These are phyloP conservation scores for Erigeron philadelphicus DNA, from an alignment of 140 eudicot genomes.

Conservation along the genomic window DNA sequence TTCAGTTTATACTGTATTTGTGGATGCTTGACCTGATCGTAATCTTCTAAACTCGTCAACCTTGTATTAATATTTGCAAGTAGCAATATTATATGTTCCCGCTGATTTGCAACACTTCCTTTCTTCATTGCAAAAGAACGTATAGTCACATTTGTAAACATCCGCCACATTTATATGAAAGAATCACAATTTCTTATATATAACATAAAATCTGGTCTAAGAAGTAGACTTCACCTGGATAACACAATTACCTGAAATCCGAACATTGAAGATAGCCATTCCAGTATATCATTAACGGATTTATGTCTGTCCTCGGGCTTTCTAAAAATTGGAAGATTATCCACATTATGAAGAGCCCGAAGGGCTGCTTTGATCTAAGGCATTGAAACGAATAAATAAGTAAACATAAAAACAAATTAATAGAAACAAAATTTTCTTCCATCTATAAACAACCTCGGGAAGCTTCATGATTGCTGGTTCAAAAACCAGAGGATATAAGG, in stretches of 20 bases:
- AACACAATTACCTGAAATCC: conserved; percentile 77
- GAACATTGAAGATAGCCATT: conserved; percentile 81
- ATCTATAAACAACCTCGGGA: conserved; percentile 62
- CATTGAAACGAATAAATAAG: conserved; percentile 9
- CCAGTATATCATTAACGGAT: conserved; percentile 71
- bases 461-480: conserved; percentile 94
- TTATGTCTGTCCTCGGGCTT: conserved; percentile 57
- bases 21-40: conserved; percentile 45
- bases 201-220: neutral
- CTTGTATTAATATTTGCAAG: conserved; percentile 88
- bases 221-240: neutral
- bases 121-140: conserved; percentile 48
- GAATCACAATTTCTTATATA: neutral
- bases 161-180: neutral
- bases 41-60: conserved; percentile 37
- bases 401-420: neutral
- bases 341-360: conserved; percentile 60
- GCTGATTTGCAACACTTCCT: conserved; percentile 96
- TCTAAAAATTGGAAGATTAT: conserved; percentile 66
- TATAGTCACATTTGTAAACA: neutral
- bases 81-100: conserved; percentile 87
- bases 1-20: neutral
- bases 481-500: conserved; percentile 68
- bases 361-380: conserved; percentile 78
- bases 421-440: neutral